Base-by-base conservation (phyloP, 192 early-diverging fungal genomes). In the Podila minutissima region DNA sequence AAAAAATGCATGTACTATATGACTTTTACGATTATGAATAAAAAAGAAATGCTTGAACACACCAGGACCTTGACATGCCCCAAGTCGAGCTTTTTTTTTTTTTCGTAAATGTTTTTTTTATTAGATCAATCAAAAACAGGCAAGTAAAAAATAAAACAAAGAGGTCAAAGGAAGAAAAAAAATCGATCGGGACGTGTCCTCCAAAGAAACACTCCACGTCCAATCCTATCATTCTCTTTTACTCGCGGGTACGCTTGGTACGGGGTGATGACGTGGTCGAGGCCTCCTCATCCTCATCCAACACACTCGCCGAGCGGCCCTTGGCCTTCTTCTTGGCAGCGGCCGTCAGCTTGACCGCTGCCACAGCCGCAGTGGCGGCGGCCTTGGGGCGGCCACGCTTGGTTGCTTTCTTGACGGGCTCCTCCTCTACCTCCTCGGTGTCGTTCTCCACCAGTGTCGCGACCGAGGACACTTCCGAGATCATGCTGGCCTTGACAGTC, bases 261-360 rank as follows among this genome's bases (percentile, higher is more conserved):
- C 77, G 77, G n/a, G 76, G 71, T 22, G 69, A 50, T 28, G 60
- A 35, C 15, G 66, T 32, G 26, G 41, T 29, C 4, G 58, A 48
- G 10, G 26, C 35, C 20, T 71, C 59, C 15, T 67, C 75, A 2
- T 81, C 77, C 28, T 81, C 77, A 53, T 73, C 77, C 62, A 81
- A 19, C 4, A 66, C 77, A 46, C 71, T 73, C 5, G 71, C 59
- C 5, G 77, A 59, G 35, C 70, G 77, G 59, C 77, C 67, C 58
- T 73, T 81, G 41, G 66, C 28, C 77, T 81, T 81, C 62, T 81
- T 81, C 76, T 79, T 79, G 59, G 35, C 13, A 0, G 33, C 62
- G 37, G 72, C 4, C 9, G 66, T 22, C 59, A 66, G 7, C 66
- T 72, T 79, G 64, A 69, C 28, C 1, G 70, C 59, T 7, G 75